Base-by-base conservation (phyloP, 148 eudicot genomes). In the Diospyros kaki region DNA sequence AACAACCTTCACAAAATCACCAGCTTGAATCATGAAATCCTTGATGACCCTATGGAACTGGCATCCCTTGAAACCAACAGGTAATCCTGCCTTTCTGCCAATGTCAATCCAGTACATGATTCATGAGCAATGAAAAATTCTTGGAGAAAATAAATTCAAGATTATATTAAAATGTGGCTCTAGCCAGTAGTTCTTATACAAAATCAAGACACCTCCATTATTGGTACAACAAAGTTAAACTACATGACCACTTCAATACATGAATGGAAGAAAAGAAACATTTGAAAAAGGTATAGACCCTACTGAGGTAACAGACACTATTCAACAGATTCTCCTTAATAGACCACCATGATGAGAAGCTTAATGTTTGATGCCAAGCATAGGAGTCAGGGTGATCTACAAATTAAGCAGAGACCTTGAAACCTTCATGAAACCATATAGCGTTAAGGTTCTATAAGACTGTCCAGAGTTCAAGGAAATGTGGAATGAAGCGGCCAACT, bases 1-100 rank as follows among this genome's bases (percentile, higher is more conserved):
- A 73, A 78, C 72, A 66, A 91, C 98, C 98, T 94, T 94, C 55
- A 90, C 54, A 82, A 94, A 94, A 75, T 92, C 98, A 77, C 97
- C 98, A 80, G 90, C 83, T 86, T 94, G 98, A 75, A 94, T 90
- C 98, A 92, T 94, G 73, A 94, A 94, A 78, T 94, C 98, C 83
- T 91, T 94, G 64, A 94, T 94, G 71, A 94, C 94, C 79, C 98
- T 84, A 76, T 94, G 98, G 79, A 94, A 94, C 79, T 92, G 97
- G 76, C 97, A 92, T 61, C 93, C 93, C 83, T 94, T 94, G 89
- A 89, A 94, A 65, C 98, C 98, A 84, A 92, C 91, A 66, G 98
- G 98, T 72, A 92, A 72, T 73, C 98, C 98, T 74, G 87, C 91
- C 85, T 92, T 94, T 87, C 98, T 94, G 85, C 52, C 18, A 82